These are phyloP conservation scores for Setomelanomma holmii DNA, from an alignment of 2,329 filamentous ascomycete species.

Conservation along the genomic window DNA sequence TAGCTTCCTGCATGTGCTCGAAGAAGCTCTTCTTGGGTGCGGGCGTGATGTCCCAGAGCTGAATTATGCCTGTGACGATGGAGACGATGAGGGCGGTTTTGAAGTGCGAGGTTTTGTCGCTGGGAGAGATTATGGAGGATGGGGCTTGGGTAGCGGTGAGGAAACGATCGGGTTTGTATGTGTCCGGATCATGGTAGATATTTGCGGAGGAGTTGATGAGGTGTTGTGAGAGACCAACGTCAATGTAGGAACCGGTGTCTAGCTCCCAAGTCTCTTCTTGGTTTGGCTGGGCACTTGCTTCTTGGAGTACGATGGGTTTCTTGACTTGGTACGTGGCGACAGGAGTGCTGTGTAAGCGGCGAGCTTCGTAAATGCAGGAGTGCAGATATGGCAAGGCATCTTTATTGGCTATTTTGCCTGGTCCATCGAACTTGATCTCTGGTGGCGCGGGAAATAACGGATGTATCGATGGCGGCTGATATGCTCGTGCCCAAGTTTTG, in stretches of 20 bases:
- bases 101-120: slow-evolving; percentile 22
- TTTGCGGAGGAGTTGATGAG: slow-evolving; percentile 41
- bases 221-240: slow-evolving; percentile 38
- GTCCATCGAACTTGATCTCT: slow-evolving; percentile 31
- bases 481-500: slow-evolving; percentile 36
- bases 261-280: slow-evolving; percentile 35
- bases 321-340: slow-evolving; percentile 24
- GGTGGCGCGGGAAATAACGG: slow-evolving; percentile 46
- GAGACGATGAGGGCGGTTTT: slow-evolving; percentile 35
- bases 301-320: slow-evolving; percentile 30
- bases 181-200: slow-evolving; percentile 24
- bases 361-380: slow-evolving; percentile 41
- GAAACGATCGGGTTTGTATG: slow-evolving; percentile 40
- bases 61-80: slow-evolving; percentile 41
- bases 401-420: slow-evolving; percentile 14
- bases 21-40: slow-evolving; percentile 43
- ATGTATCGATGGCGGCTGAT: slow-evolving; percentile 46
- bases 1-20: slow-evolving; percentile 42
- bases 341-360: slow-evolving; percentile 39
- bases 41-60: slow-evolving; percentile 44
- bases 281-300: slow-evolving; percentile 23
- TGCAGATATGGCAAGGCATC: slow-evolving; percentile 34
- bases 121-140: slow-evolving; percentile 23
- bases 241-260: slow-evolving; percentile 34
- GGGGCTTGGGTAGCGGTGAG: slow-evolving; percentile 11